Evolutionary conservation across 192 early-diverging fungal genomes (phyloP), one percentile per base, ranked within the genome.

Genomic region (Coemansia sp.): DNA sequence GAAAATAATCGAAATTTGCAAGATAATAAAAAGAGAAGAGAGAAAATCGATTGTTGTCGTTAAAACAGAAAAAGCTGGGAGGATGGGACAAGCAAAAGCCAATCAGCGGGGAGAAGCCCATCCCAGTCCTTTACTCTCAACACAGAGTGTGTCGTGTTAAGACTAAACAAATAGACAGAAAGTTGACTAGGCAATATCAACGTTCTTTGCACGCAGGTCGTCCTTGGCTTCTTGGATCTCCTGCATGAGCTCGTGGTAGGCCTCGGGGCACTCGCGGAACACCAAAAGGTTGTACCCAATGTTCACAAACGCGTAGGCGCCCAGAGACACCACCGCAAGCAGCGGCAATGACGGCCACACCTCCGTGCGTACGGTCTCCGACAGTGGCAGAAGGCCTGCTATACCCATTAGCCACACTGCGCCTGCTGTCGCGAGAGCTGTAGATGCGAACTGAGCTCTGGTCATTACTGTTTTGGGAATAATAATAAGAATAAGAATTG

Each of bases 261-360:
- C 95, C 52, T 92, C 93, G 39, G 93, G 91, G 75, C 93, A 95
- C 65, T 98, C 93, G 21, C 91, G 83, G 77, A 98, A 98, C 1
- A 86, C 92, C 36, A 91, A 63, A 39, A 98, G 83, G 43, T 88
- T 87, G 55, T 87, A 94, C 22, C 95, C 95, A 55, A 98, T 85
- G 65, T 86, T 89, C 33, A 84, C 85, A 33, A 98, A 86, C 29
- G 90, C 90, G 74, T 97, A 95, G n/a, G 91, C 82, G 7, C 94
- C 93, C 67, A 97, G 93, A 1, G 85, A 70, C 33, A 97, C 90
- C 27, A 95, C 57, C 17, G 57, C 58, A 17, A 80, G 29, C 34
- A 80, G 61, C 36, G 76, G 76, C 24, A 80, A 62, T 10, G 56
- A 46, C 5, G 71, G 70, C 76, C 76, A 80, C n/a, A 80, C 60